These are phyloP conservation scores for Daldinia concentrica DNA, from an alignment of 495 filamentous ascomycete genomes.

Conservation along the genomic window DNA sequence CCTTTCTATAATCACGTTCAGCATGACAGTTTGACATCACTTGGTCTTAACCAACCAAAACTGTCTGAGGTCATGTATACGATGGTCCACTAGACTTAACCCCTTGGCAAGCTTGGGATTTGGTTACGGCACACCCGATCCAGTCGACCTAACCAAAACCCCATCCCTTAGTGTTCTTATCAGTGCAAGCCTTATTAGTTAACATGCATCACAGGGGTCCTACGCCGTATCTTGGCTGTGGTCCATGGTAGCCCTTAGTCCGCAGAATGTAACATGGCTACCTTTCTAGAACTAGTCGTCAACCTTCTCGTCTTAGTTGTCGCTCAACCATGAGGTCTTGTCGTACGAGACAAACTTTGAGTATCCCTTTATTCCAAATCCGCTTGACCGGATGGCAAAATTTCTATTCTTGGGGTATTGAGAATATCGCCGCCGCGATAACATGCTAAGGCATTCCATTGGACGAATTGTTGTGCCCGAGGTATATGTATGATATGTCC, in stretches of 20 bases:
- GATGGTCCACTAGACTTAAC: neutral
- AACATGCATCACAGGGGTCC: slow-evolving; percentile 26
- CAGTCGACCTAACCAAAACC: neutral
- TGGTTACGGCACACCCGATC: neutral
- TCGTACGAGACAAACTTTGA: neutral
- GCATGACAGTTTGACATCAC: neutral
- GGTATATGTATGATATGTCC: neutral
- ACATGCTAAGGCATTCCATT: slow-evolving; percentile 8
- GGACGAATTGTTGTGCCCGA: slow-evolving; percentile 11
- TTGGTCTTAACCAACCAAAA: neutral
- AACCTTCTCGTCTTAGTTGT: slow-evolving; percentile 11
- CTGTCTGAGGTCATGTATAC: neutral
- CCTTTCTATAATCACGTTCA: slow-evolving; percentile 4
- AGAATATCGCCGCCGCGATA: slow-evolving; percentile 7
- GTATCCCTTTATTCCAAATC: slow-evolving; percentile 11
- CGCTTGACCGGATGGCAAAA: slow-evolving; percentile 5
- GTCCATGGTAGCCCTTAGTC: slow-evolving; percentile 11
- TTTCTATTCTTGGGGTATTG: neutral
- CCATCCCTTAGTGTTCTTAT: slow-evolving; percentile 7
- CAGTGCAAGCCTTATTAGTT: slow-evolving; percentile 29
- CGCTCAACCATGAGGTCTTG: neutral
- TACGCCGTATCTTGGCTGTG: slow-evolving; percentile 18
- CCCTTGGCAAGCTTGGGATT: neutral
- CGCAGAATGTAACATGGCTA: slow-evolving; percentile 1
- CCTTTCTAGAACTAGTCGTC: slow-evolving; percentile 20